Base-by-base conservation (phyloP, 1,139 yeast species). In the Saccharomyces pastorianus region DNA sequence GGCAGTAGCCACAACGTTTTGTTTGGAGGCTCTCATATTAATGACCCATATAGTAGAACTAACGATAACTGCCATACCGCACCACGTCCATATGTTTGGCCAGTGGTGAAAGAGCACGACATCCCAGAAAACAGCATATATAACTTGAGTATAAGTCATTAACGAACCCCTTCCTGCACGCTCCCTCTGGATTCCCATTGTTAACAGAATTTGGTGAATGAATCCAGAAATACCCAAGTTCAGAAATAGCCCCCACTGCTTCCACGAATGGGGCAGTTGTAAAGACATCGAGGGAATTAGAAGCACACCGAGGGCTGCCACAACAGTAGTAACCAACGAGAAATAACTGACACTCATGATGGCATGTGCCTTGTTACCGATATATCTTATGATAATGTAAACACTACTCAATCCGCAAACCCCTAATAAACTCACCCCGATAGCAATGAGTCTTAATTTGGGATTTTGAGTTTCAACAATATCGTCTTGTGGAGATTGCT, bases 121-220 rank as follows among this genome's bases (percentile, higher is more conserved):
- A 65, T 90, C 96, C 82, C 91, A 84, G 38, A 85, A 59, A n/a
- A 88, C 72, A 0, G 96, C 93, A 72, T 85, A 88, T 1, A 89
- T 72, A 76, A 90, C 78, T 63, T 84, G 88, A 2, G 89, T 77
- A 68, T 90, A 90, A 5, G 81, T 73, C 79, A 88, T 84, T 58
- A 87, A 76, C 4, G 93, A 77, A 0, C 91, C 90, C 55, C 88
- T 78, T 1, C 90, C 83, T 0, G 96, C 96, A 57, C 78, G 77
- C 58, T 88, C 96, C 56, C 89, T 74, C 68, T 88, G 96, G 52
- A 90, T 79, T 0, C 96, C 97, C 2, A 89, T 83, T 0, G 97
- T 88, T 54, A 88, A 71, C 31, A 85, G 73, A 62, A 83, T 83
- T 68, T 90, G 96, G 83, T 85, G 86, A 54, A 84, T 71, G 68